Evolutionary conservation across 1,284 basidiomycete genomes (phyloP).

Genomic region (Chalciporus piperatoides): DNA sequence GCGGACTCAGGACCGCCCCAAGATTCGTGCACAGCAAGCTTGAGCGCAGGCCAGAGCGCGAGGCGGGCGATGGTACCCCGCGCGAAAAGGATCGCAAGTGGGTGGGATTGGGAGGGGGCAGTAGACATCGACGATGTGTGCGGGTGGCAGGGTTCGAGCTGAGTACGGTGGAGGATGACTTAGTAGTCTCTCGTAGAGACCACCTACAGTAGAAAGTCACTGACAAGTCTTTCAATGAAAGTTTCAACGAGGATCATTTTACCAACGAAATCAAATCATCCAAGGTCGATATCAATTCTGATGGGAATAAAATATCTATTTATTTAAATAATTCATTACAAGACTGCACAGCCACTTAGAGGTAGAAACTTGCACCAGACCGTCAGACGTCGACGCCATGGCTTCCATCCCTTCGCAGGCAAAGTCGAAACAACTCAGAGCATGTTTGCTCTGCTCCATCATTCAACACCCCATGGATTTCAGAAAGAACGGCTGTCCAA

Average conservation of each 20-base stretch:
- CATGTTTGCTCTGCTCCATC: slow-evolving; percentile 90
- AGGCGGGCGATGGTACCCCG: slow-evolving; percentile 79
- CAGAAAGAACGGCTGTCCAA: slow-evolving; percentile 85
- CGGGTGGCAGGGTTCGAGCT: background rate
- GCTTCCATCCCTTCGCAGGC: slow-evolving; percentile 57
- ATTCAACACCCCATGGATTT: slow-evolving; percentile 87
- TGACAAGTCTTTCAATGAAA: too few species aligned
- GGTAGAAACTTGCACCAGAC: background rate
- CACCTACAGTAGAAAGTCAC: too few species aligned
- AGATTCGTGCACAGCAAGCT: slow-evolving; percentile 73
- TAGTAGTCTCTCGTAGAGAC: too few species aligned
- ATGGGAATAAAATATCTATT: too few species aligned
- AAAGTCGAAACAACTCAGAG: slow-evolving; percentile 73
- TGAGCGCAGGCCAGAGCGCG: slow-evolving; percentile 77
- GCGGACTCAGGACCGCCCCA: slow-evolving; percentile 78
- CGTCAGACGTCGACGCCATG: slow-evolving; percentile 17
- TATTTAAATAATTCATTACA: too few species aligned
- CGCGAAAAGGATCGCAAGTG: slow-evolving; percentile 70
- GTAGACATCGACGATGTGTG: background rate
- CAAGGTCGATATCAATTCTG: too few species aligned
- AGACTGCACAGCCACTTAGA: too few species aligned
- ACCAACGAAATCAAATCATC: too few species aligned
- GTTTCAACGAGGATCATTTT: too few species aligned
- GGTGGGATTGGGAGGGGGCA: slow-evolving; percentile 30
- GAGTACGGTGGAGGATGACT: too few species aligned